Evolutionary conservation across 768 basidiomycete genomes (phyloP).

Genomic region (Hygrocybe punicea): DNA sequence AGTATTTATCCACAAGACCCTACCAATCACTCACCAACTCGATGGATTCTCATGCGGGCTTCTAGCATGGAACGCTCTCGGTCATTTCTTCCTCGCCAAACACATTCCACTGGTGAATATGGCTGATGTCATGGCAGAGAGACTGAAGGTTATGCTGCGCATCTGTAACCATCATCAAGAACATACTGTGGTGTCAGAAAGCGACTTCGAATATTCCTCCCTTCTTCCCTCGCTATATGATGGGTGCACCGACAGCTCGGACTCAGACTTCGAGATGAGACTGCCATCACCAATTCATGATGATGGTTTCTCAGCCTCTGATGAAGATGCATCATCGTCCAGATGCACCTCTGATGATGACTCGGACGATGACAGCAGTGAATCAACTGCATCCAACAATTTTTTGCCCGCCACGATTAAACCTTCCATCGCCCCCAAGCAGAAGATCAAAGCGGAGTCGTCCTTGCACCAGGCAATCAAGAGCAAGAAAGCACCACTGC

Average conservation of each 20-base stretch:
- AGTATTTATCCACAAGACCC: slow-evolving; percentile 4
- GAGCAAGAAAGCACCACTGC: not conserved
- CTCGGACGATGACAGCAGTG: not conserved
- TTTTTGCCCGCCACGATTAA: too few relatives aligned
- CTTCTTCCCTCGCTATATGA: not conserved
- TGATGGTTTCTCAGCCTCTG: not conserved
- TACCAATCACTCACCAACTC: slow-evolving; percentile 16
- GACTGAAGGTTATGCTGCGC: slow-evolving; percentile 15
- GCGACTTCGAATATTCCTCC: not conserved
- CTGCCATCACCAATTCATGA: not conserved
- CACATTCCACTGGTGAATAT: not conserved
- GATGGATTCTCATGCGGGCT: slow-evolving; percentile 20
- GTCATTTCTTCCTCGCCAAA: slow-evolving; percentile 2
- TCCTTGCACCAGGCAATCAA: not conserved
- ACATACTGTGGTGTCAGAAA: not conserved
- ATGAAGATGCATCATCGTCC: not conserved
- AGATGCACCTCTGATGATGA: not conserved
- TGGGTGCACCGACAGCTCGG: not conserved
- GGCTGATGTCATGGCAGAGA: slow-evolving; percentile 3
- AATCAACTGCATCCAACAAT: not conserved
- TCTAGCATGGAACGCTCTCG: slow-evolving; percentile 19
- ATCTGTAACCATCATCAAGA: slow-evolving; percentile 5
- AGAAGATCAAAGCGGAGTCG: not conserved
- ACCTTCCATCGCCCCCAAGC: not conserved
- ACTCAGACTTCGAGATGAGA: not conserved